These are phyloP conservation scores for Apostasia ramifera DNA, from an alignment of 106 monocot genomes.

Conservation along the genomic window DNA sequence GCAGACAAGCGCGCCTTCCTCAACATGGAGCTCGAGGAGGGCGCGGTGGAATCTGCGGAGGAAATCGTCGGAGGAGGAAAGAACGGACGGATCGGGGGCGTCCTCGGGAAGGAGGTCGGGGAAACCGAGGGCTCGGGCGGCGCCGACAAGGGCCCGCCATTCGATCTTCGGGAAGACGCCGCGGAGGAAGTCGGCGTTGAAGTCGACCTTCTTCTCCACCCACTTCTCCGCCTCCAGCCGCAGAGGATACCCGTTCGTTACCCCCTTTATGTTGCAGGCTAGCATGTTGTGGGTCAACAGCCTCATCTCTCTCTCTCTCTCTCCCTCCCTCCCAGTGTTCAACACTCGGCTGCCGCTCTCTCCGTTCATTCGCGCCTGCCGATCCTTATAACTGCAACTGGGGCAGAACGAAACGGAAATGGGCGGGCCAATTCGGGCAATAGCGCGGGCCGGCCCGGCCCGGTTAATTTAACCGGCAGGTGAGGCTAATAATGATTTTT, in stretches of 20 bases:
- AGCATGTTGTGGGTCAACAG: conserved; percentile 98
- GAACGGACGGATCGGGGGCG: conserved; percentile 10
- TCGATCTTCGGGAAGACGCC: conserved; percentile 72
- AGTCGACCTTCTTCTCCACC: conserved; percentile 61
- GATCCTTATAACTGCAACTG: no score
- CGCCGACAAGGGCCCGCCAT: conserved; percentile 61
- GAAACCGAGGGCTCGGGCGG: conserved; percentile 41
- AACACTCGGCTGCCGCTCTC: no score
- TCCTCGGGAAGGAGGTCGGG: conserved; percentile 54
- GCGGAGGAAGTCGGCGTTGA: conserved; percentile 85
- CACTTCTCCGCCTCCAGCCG: conserved; percentile 52
- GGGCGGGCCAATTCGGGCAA: no score
- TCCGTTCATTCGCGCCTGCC: no score
- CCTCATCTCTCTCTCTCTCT: conserved; percentile 47
- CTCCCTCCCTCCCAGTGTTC: neutral
- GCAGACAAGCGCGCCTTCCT: conserved; percentile 86
- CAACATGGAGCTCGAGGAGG: conserved; percentile 78
- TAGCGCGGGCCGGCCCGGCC: no score
- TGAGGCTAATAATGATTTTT: no score
- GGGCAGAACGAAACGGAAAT: no score
- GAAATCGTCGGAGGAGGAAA: conserved; percentile 59
- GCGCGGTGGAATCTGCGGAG: conserved; percentile 76
- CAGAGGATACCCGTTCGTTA: conserved; percentile 76
- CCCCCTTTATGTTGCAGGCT: conserved; percentile 85
- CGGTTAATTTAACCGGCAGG: no score